These are phyloP conservation scores for Microcos paniculata DNA, from an alignment of 345 rosid genomes.

Conservation along the genomic window DNA sequence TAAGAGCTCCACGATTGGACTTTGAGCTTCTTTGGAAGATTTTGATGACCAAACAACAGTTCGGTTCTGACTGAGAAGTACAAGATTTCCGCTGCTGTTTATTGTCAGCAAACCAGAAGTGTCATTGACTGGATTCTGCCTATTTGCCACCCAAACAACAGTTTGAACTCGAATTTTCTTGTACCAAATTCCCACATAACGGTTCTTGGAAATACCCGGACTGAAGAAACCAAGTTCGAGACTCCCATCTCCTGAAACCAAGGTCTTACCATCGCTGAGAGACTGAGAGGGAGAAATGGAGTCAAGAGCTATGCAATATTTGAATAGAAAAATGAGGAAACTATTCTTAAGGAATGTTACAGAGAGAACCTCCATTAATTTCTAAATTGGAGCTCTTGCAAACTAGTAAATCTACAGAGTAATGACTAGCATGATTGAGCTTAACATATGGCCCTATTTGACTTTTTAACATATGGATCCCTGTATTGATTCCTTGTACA, in stretches of 20 bases:
- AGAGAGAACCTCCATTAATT: constrained; percentile 11
- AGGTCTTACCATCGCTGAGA: constrained; percentile 18
- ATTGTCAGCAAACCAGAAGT: constrained; percentile 39
- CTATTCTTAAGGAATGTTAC: neutral
- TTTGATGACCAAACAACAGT: constrained; percentile 37
- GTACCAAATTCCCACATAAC: constrained; percentile 59
- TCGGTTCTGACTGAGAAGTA: constrained; percentile 19
- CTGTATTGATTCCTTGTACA: too few relatives aligned
- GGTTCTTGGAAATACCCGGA: constrained; percentile 39
- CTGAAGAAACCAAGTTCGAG: constrained; percentile 44
- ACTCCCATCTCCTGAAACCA: constrained; percentile 22
- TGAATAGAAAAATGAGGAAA: constrained; percentile 1
- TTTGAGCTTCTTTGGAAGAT: constrained; percentile 11
- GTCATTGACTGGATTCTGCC: constrained; percentile 37
- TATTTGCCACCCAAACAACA: constrained; percentile 60
- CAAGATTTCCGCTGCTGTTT: constrained; percentile 18
- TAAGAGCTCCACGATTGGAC: constrained; percentile 36
- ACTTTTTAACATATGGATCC: too few relatives aligned
- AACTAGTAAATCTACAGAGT: neutral
- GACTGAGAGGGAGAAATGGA: constrained; percentile 24
- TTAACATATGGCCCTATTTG: too few relatives aligned
- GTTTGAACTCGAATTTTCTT: constrained; percentile 34
- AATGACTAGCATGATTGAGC: neutral
- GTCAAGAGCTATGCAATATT: constrained; percentile 13
- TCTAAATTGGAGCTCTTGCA: neutral